Conservation (phyloP, 139 green algal genomes). For the Haematococcus lacustris region DNA sequence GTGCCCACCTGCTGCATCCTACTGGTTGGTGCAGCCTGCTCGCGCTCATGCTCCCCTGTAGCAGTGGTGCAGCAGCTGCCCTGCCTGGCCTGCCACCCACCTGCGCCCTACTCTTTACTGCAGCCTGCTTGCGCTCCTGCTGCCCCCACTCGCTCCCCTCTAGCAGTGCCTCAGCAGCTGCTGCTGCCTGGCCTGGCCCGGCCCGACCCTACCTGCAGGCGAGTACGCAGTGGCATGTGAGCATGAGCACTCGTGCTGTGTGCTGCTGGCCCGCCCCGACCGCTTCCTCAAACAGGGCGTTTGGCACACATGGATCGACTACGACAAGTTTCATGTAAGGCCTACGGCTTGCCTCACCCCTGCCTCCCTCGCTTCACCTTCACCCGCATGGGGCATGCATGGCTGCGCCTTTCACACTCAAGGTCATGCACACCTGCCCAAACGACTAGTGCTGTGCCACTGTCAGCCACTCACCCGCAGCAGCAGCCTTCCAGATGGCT, state of each 20-base stretch:
- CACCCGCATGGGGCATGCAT: not conserved
- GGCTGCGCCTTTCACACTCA: not conserved
- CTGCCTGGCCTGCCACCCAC: too few relatives aligned
- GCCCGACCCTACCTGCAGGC: slow-evolving; percentile 12
- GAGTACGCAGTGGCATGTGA: slow-evolving; percentile 78
- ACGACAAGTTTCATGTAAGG: slow-evolving; percentile 42
- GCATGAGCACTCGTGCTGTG: slow-evolving; percentile 77
- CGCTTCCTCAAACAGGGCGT: slow-evolving; percentile 48
- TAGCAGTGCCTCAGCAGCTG: not conserved
- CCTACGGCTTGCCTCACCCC: not conserved
- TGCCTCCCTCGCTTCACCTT: not conserved
- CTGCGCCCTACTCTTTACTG: too few relatives aligned
- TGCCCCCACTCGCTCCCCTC: too few relatives aligned
- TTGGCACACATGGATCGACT: slow-evolving; percentile 88
- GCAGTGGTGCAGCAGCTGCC: too few relatives aligned
- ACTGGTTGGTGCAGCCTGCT: too few relatives aligned
- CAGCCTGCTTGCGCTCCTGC: not conserved
- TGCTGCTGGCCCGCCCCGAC: slow-evolving; percentile 61
- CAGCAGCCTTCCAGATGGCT: not conserved
- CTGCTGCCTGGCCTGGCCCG: not conserved
- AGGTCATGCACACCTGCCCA: not conserved
- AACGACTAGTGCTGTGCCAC: not conserved
- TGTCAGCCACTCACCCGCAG: not conserved
- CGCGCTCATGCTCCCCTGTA: too few relatives aligned
- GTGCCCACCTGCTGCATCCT: too few relatives aligned